Evolutionary conservation across 805 yeast genomes (phyloP), one percentile per base, ranked within the genome.

Genomic region (Saturnispora dispora): DNA sequence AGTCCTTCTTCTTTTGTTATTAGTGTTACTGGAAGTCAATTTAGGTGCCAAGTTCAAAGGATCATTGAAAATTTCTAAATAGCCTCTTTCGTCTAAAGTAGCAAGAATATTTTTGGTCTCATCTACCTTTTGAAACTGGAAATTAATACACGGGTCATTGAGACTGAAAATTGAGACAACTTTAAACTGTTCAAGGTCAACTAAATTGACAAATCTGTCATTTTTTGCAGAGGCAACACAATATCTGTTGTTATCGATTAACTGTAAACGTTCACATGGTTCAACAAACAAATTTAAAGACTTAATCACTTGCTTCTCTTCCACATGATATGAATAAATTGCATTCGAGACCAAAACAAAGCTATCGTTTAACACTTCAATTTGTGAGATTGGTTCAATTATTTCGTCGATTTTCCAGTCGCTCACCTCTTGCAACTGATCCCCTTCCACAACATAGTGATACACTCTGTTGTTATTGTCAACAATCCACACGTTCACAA

Each of bases 121-220:
- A n/a, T 52, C 56, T 52, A 72, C 66, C 0, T 76, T 63, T 8
- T 85, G 62, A 3, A 50, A 30, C 5, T 23, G 33, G 17, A 55
- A 55, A 7, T 69, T 66, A 1, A 63, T 52, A 13, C 87, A 79
- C 47, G 85, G 77, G 15, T 88, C 72, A 55, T 83, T 85, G 3
- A 90, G 74, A 15, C 85, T 89, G 52, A 88, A 76, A 3, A 89
- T 85, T 8, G 73, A 66, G 23, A 69, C 67, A 2, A 82, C 71
- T 3, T 78, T 61, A 28, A 67, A 61, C 45, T 70, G 66, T 32
- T 71, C 67, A 2, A 80, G 51, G 10, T 83, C 76, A 61, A 84
- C 82, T 36, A 85, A 70, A 63, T 88, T 88, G 57, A 89, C 74
- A 64, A 87, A 88, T 58, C 97, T 76, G 65, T 90, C 98, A 54